Conservation (phyloP, 108 stramenopile genomes). For the Licmophora abbreviata region DNA sequence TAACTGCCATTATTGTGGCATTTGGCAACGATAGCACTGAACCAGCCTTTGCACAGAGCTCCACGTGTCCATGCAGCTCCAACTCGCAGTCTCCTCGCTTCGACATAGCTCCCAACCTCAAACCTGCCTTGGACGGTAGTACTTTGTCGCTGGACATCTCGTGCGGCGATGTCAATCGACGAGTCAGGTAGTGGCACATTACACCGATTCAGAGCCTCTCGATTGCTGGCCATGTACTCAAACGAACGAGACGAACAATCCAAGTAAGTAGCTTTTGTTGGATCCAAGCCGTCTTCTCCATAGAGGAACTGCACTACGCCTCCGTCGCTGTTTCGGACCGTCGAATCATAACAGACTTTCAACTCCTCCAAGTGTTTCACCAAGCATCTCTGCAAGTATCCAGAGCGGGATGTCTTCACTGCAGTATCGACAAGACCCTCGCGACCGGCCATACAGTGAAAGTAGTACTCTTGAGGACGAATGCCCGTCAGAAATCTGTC, state of each 20-base stretch:
- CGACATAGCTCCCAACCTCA: conserved; percentile 52
- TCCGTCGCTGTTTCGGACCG: conserved; percentile 96
- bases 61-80: conserved; percentile 68
- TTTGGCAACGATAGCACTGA: conserved; percentile 60
- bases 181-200: conserved; percentile 48
- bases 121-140: conserved; percentile 11
- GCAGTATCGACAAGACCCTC: conserved; percentile 79
- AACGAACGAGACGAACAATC: conserved; percentile 78
- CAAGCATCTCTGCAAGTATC: conserved; percentile 98
- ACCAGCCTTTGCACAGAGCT: conserved; percentile 81
- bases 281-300: conserved; percentile 98
- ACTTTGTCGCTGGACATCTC: conserved; percentile 37
- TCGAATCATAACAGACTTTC: conserved; percentile 93
- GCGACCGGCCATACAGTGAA: conserved; percentile 99
- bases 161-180: conserved; percentile 47
- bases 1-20: conserved; percentile 32
- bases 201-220: conserved; percentile 55
- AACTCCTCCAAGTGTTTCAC: conserved; percentile 97
- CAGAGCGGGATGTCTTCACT: conserved; percentile 97
- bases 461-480: conserved; percentile 98
- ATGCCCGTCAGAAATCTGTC: conserved; percentile 98
- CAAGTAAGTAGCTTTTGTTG: conserved; percentile 79
- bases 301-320: conserved; percentile 98
- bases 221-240: conserved; percentile 84
- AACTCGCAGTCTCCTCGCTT: conserved; percentile 46